These are phyloP conservation scores for Globisporangium emineosum DNA, from an alignment of 352 stramenopile genomes.

Conservation along the genomic window DNA sequence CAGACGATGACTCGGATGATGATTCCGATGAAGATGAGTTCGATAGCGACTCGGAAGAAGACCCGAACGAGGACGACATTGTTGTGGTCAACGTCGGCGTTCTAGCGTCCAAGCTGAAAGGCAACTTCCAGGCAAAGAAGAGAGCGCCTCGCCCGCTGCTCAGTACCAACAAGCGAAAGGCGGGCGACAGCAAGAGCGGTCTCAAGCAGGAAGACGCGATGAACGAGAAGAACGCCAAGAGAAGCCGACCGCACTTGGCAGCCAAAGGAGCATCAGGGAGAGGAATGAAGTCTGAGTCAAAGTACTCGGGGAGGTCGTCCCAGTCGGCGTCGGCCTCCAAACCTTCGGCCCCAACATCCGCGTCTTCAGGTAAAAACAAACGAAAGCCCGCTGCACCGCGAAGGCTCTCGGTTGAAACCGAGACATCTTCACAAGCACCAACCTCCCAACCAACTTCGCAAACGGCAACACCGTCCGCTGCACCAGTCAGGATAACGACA, in stretches of 20 bases:
- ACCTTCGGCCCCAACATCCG: neutral
- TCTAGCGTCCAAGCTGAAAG: constrained; percentile 8
- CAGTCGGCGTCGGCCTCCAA: neutral
- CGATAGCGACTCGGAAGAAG: constrained; percentile 12
- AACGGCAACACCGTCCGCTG: neutral
- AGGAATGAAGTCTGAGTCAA: constrained; percentile 6
- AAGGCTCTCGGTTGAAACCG: constrained; percentile 3
- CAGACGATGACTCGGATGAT: neutral
- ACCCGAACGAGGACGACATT: constrained; percentile 13
- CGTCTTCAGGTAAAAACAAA: neutral
- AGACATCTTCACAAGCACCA: neutral
- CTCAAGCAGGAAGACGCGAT: constrained; percentile 1
- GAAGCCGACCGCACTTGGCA: neutral
- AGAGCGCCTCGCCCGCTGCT: constrained; percentile 22
- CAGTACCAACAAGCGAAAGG: constrained; percentile 22
- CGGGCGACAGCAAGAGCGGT: neutral
- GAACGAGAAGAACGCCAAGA: constrained; percentile 9
- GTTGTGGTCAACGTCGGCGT: constrained; percentile 8
- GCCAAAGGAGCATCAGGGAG: neutral
- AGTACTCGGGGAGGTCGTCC: neutral
- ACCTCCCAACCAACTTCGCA: neutral
- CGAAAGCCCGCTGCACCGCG: constrained; percentile 5
- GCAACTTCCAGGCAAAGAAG: constrained; percentile 15
- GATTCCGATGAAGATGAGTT: constrained; percentile 5
- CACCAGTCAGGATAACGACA: neutral